Evolutionary conservation across 2,329 filamentous ascomycete species (phyloP).

Genomic region (Dothidotthia symphoricarpi): DNA sequence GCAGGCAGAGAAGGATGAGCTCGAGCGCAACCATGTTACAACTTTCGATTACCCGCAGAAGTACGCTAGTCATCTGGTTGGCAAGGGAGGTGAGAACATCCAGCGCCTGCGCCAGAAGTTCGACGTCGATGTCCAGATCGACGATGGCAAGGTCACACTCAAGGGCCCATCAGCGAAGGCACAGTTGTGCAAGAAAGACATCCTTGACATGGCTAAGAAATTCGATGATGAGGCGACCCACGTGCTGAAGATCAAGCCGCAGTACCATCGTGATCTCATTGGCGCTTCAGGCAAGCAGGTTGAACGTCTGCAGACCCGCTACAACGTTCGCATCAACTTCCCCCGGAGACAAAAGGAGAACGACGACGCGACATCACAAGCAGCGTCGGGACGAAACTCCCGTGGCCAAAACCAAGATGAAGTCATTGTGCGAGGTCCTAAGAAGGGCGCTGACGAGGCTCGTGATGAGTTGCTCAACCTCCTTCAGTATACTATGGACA

Average conservation of each 20-base stretch:
- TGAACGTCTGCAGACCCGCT: constrained; percentile 86
- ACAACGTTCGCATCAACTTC: constrained; percentile 95
- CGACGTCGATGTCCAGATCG: constrained; percentile 78
- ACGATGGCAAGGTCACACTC: constrained; percentile 91
- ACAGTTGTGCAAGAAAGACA: constrained; percentile 79
- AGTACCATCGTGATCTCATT: constrained; percentile 93
- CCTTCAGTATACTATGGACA: constrained; percentile 85
- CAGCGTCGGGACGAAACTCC: constrained; percentile 62
- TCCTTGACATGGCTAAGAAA: constrained; percentile 73
- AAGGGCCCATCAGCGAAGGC: constrained; percentile 96
- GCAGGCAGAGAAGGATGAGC: constrained; percentile 87
- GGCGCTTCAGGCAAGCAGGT: constrained; percentile 84
- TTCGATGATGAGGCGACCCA: constrained; percentile 90
- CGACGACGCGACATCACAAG: constrained; percentile 65
- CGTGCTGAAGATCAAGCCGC: constrained; percentile 82
- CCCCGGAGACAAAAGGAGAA: constrained; percentile 67
- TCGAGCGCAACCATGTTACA: constrained; percentile 83
- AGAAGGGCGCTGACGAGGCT: constrained; percentile 87
- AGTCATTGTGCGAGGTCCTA: constrained; percentile 86
- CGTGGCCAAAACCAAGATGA: constrained; percentile 79
- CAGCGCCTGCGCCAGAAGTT: constrained; percentile 67
- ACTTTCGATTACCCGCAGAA: constrained; percentile 94
- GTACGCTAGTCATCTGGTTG: constrained; percentile 81
- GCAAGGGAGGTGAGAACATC: constrained; percentile 66
- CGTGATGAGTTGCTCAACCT: constrained; percentile 88